A percentile compares a stretch with the other conserved stretches of the same genome.
phyloP scores from a whole-genome alignment of 2,329 filamentous ascomycete genomes.

The Leptographium lundbergii region DNA sequence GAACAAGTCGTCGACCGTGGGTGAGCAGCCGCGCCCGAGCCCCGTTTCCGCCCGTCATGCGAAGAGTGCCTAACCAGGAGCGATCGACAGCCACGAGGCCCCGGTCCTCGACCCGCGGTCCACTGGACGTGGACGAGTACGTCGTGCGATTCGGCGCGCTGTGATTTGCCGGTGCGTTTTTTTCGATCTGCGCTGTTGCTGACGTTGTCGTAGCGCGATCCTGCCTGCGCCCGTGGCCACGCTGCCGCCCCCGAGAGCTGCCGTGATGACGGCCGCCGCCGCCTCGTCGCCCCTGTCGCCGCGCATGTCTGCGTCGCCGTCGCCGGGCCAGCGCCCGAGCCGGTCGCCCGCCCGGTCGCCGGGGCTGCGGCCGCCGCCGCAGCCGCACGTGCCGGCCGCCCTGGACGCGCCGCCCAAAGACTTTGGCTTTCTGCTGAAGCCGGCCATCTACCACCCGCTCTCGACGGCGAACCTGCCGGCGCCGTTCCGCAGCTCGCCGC shows the following conservation, averaged over 20 bases:
- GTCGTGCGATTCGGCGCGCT: constrained; percentile 16
- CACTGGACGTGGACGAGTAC: constrained; percentile 66
- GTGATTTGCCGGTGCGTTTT: not conserved
- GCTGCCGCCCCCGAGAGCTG: constrained; percentile 5
- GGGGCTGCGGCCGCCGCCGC: constrained; percentile 4
- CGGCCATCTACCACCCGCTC: constrained; percentile 73
- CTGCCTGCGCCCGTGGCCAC: constrained; percentile 12
- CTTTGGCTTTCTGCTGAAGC: constrained; percentile 67
- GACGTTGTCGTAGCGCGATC: too few species aligned
- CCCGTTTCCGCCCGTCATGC: not conserved
- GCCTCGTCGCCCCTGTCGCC: constrained; percentile 6
- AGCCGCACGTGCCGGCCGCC: not conserved
- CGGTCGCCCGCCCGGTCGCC: constrained; percentile 18
- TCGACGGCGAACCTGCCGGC: constrained; percentile 46
- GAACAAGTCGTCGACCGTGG: constrained; percentile 25
- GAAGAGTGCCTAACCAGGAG: not conserved
- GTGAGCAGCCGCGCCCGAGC: constrained; percentile 15
- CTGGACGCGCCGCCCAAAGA: constrained; percentile 41
- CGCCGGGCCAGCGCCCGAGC: too few species aligned
- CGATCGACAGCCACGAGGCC: constrained; percentile 38
- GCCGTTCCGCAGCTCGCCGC: constrained; percentile 56
- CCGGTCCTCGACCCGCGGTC: constrained; percentile 62
- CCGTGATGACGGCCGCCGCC: constrained; percentile 8
- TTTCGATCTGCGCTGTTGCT: too few species aligned
- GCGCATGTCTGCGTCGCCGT: too few species aligned